Evolutionary conservation across 1,139 yeast genomes (phyloP).

Genomic region (Yamadazyma sp.): DNA sequence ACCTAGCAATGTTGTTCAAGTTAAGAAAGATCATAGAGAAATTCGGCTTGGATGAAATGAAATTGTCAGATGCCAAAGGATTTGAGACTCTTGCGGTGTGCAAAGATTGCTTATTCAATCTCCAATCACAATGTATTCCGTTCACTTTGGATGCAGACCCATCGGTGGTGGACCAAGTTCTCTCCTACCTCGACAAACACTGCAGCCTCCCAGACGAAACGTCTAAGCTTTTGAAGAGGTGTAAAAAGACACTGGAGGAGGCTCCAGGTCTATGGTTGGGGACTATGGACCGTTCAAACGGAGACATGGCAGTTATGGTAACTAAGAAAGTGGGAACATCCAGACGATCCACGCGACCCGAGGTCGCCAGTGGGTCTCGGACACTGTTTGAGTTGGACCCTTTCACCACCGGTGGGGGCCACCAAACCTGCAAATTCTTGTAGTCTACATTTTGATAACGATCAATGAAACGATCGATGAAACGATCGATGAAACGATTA

Average conservation of each 20-base stretch:
- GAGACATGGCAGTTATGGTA: conserved; percentile 3
- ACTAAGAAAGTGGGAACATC: too few species aligned
- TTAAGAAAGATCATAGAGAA: too few species aligned
- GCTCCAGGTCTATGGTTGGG: neutral
- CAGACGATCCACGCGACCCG: too few species aligned
- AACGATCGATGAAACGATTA: too few species aligned
- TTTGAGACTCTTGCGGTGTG: conserved; percentile 8
- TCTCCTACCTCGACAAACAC: neutral
- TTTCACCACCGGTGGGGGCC: conserved; percentile 15
- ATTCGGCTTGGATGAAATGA: neutral
- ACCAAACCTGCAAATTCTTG: conserved; percentile 10
- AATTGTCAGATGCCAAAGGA: neutral
- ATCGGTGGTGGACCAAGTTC: neutral
- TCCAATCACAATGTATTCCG: conserved; percentile 8
- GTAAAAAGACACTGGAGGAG: neutral
- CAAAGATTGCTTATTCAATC: conserved; percentile 12
- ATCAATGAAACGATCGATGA: too few species aligned
- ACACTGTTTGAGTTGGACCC: conserved; percentile 2
- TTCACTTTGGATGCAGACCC: conserved; percentile 1
- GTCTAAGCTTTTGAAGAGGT: neutral
- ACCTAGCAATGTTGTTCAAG: too few species aligned
- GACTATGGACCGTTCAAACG: neutral
- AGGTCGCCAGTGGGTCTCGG: neutral
- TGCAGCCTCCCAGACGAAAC: neutral
- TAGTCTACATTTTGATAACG: neutral